Base-by-base conservation (phyloP, 352 stramenopile species). In the Pythium pyrilobum region DNA sequence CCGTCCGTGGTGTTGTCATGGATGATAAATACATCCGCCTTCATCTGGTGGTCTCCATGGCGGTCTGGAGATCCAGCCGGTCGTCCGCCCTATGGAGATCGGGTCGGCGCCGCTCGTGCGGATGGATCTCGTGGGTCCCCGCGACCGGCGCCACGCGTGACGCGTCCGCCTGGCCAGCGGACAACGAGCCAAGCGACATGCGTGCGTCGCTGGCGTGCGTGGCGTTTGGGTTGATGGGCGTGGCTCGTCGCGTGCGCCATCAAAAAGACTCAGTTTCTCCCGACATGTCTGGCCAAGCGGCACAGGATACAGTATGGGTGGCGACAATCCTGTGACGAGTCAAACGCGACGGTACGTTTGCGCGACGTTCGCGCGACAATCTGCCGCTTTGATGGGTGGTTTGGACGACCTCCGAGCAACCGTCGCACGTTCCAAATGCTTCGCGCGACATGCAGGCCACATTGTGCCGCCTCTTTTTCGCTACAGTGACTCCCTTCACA, bases 301-400 rank as follows among this genome's bases (percentile, higher is more conserved):
- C n/a, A n/a, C n/a, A n/a, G n/a, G n/a, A n/a, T n/a, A n/a, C n/a
- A n/a, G n/a, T n/a, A n/a, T n/a, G n/a, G n/a, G n/a, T n/a, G n/a
- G n/a, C n/a, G n/a, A n/a, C n/a, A n/a, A n/a, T n/a, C n/a, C n/a
- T 43, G 33, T 52, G 45, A 52, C 32, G 45, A 52, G 45, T 23
- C 45, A 43, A 43, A 21, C 25, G 18, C 23, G 18, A 43, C 16
- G 13, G 16, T 40, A 50, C 42, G 27, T 50, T 50, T 27, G 16
- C n/a, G 18, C 37, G 10, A 43, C 37, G 13, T 43, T 40, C 34
- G 10, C 41, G 41, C 23, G 15, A 48, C 41, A 32, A 20, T 36
- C 4, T 4, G n/a, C n/a, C 1, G 20, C n/a, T 47, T 12, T 34
- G 29, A 13, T 12, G 32, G 23, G n/a, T 28, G 18, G 27, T 50